phyloP scores from a whole-genome alignment of 225 moss, liverwort and hornwort species.

The Marchantia paleacea region DNA sequence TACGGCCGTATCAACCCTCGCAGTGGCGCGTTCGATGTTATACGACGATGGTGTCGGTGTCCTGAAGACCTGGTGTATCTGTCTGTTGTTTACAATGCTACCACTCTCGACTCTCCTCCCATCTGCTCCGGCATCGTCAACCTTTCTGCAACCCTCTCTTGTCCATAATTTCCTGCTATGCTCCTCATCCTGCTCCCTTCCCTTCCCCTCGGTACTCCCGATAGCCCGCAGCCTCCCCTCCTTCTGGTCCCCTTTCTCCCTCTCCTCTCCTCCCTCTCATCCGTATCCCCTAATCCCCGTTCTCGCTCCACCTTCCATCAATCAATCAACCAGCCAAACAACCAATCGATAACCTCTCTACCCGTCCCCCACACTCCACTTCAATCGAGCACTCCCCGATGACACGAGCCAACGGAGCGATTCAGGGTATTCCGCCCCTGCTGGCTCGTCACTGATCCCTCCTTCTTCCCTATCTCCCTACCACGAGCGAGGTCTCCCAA shows the following conservation, averaged over 20 bases:
- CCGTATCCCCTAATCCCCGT: slow-evolving; percentile 34
- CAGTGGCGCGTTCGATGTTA: background rate
- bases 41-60: background rate
- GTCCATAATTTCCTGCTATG: slow-evolving; percentile 11
- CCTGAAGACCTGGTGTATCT: background rate
- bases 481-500: background rate
- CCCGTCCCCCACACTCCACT: slow-evolving; percentile 4
- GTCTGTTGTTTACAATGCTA: slow-evolving; percentile 37
- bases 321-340: slow-evolving; percentile 10
- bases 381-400: slow-evolving; percentile 9
- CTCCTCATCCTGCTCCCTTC: slow-evolving; percentile 35
- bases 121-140: background rate
- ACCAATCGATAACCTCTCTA: background rate
- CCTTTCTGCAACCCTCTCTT: slow-evolving; percentile 11
- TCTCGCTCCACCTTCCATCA: slow-evolving; percentile 36
- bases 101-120: slow-evolving; percentile 15
- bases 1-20: background rate
- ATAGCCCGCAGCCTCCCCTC: slow-evolving; percentile 19
- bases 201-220: slow-evolving; percentile 22
- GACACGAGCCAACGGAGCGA: slow-evolving; percentile 26
- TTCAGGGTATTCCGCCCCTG: slow-evolving; percentile 3
- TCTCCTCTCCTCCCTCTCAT: slow-evolving; percentile 30
- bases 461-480: background rate
- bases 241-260: slow-evolving; percentile 20
- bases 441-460: slow-evolving; percentile 9